Conservation (phyloP, 768 basidiomycete species). For the Hygrophoropsis aurantiaca region DNA sequence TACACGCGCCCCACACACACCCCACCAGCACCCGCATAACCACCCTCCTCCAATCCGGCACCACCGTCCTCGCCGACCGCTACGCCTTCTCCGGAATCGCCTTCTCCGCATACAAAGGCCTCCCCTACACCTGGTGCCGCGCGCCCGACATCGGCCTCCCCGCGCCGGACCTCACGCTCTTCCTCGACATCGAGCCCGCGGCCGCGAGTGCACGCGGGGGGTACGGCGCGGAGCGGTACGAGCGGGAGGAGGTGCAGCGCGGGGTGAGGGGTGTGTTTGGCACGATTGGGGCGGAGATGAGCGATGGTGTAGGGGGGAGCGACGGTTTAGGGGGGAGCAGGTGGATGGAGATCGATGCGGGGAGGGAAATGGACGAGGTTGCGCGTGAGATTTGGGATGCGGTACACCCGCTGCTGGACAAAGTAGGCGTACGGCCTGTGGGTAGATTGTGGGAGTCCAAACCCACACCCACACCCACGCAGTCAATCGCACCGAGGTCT, state of each 20-base stretch:
- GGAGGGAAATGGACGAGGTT: slow-evolving; percentile 48
- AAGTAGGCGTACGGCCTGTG: slow-evolving; percentile 38
- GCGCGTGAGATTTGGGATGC: slow-evolving; percentile 53
- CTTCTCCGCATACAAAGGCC: slow-evolving; percentile 70
- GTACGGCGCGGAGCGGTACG: slow-evolving; percentile 87
- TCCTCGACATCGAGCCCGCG: slow-evolving; percentile 79
- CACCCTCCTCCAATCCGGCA: slow-evolving; percentile 57
- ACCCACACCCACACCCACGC: too few relatives aligned
- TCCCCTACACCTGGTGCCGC: slow-evolving; percentile 82
- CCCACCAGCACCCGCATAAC: slow-evolving; percentile 58
- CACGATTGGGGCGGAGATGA: slow-evolving; percentile 54
- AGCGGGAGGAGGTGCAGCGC: slow-evolving; percentile 73
- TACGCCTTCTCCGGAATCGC: slow-evolving; percentile 97
- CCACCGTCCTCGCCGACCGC: slow-evolving; percentile 82
- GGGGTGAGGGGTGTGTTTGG: slow-evolving; percentile 62
- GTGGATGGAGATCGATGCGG: slow-evolving; percentile 66
- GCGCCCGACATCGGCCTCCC: slow-evolving; percentile 87
- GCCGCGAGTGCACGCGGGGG: slow-evolving; percentile 69
- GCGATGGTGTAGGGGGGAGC: slow-evolving; percentile 17
- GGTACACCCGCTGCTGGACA: slow-evolving; percentile 40
- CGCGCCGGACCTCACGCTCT: slow-evolving; percentile 83
- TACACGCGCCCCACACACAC: too few relatives aligned
- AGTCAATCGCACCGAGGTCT: too few relatives aligned
- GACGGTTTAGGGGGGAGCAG: too few relatives aligned
- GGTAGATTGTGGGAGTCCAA: slow-evolving; percentile 47